Conservation (phyloP, 805 yeast genomes). For the Candida adriatica region DNA sequence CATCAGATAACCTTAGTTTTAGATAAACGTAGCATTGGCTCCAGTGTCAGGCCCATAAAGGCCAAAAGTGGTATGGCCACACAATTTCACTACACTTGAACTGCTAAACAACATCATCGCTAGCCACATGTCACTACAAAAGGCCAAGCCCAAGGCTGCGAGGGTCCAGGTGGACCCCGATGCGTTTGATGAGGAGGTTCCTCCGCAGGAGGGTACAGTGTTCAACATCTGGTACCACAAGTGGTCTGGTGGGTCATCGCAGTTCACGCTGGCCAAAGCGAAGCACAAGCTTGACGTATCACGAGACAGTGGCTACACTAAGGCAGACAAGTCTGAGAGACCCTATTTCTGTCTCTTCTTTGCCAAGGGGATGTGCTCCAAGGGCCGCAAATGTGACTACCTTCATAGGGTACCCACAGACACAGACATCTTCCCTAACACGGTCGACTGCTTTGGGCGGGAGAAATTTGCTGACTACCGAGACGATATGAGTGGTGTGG, state of each 20-base stretch:
- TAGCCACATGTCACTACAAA: too few relatives aligned
- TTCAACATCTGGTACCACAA: slow-evolving; percentile 85
- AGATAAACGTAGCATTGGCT: too few relatives aligned
- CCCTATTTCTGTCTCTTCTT: slow-evolving; percentile 71
- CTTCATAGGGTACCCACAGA: slow-evolving; percentile 69
- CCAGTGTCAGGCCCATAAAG: too few relatives aligned
- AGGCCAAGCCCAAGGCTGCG: slow-evolving; percentile 41
- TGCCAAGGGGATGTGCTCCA: slow-evolving; percentile 82
- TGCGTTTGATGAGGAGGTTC: slow-evolving; percentile 48
- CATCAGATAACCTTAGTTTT: too few relatives aligned
- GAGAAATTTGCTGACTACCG: slow-evolving; percentile 75
- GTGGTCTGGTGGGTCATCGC: slow-evolving; percentile 63
- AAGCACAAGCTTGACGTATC: slow-evolving; percentile 54
- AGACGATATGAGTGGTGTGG: slow-evolving; percentile 95
- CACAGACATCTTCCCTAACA: slow-evolving; percentile 49
- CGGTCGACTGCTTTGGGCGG: slow-evolving; percentile 88
- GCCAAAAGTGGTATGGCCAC: too few relatives aligned
- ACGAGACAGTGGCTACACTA: slow-evolving; percentile 70
- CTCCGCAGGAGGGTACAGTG: slow-evolving; percentile 73
- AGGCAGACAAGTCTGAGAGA: slow-evolving; percentile 43
- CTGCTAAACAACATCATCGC: too few relatives aligned
- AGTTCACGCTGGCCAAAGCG: slow-evolving; percentile 35
- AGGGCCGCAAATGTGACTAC: slow-evolving; percentile 70
- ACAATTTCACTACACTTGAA: too few relatives aligned
- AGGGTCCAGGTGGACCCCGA: slow-evolving; percentile 67